These are phyloP conservation scores for Trichomonas gallinae DNA, from an alignment of 208 protist species.

Conservation along the genomic window DNA sequence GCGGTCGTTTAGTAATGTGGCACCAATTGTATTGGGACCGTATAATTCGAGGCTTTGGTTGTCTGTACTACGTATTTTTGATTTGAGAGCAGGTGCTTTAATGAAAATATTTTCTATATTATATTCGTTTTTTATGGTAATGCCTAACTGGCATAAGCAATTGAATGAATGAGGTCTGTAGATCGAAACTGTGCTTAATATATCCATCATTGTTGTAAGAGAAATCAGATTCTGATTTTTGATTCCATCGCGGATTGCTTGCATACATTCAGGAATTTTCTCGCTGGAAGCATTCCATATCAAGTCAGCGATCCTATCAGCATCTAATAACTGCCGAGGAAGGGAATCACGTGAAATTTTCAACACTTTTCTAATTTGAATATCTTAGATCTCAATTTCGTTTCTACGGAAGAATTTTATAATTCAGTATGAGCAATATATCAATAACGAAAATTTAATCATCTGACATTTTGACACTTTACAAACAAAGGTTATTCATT, in stretches of 20 bases:
- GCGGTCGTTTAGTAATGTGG: not conserved
- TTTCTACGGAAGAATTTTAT: no score
- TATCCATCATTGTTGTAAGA: not conserved
- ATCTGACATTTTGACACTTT: no score
- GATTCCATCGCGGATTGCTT: not conserved
- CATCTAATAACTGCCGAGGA: not conserved
- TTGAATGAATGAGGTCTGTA: not conserved
- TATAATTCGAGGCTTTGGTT: not conserved
- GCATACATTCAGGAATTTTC: not conserved
- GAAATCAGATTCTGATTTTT: not conserved
- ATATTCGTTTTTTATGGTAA: not conserved
- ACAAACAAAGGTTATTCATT: no score
- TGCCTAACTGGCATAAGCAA: not conserved
- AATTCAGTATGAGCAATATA: no score
- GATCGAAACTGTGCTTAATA: not conserved
- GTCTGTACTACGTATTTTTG: not conserved
- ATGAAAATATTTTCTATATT: not conserved
- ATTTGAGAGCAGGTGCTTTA: not conserved
- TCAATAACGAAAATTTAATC: no score
- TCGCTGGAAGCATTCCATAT: not conserved
- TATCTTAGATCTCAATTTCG: no score
- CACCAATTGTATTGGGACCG: not conserved
- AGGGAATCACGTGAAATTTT: not conserved
- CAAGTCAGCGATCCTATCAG: not conserved
- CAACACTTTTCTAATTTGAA: no score